Percentiles rank a stretch among this genome's conserved stretches.
These are phyloP conservation scores for Candida easanensis DNA, from an alignment of 805 yeast species.

Conservation along the genomic window DNA sequence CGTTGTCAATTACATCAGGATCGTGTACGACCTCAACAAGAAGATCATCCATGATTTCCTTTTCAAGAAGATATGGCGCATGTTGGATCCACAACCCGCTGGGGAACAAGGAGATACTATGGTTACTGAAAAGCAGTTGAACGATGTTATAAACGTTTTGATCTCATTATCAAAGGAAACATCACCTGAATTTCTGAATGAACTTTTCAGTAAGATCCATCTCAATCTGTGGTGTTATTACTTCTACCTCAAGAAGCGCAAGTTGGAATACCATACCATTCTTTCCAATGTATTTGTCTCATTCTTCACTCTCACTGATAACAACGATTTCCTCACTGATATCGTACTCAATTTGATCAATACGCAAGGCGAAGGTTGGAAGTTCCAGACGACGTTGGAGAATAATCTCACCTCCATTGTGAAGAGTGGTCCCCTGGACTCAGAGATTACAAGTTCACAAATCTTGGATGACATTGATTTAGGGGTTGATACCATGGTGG, in stretches of 20 bases:
- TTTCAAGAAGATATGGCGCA: constrained; percentile 46
- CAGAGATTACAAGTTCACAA: constrained; percentile 21
- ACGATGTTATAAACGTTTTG: constrained; percentile 64
- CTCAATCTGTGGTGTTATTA: constrained; percentile 37
- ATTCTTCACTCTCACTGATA: constrained; percentile 29
- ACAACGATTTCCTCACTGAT: constrained; percentile 25
- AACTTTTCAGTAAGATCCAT: constrained; percentile 30
- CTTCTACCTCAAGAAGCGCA: constrained; percentile 32
- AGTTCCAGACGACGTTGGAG: constrained; percentile 33
- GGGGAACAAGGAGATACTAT: constrained; percentile 30
- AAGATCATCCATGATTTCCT: constrained; percentile 58
- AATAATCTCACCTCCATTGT: constrained; percentile 34
- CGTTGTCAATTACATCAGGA: constrained; percentile 51
- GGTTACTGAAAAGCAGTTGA: constrained; percentile 47
- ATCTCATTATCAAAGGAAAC: constrained; percentile 54
- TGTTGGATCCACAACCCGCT: constrained; percentile 36
- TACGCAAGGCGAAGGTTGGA: constrained; percentile 35
- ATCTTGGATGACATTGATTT: constrained; percentile 44
- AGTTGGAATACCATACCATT: constrained; percentile 29
- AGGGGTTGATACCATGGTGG: constrained; percentile 39
- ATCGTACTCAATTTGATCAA: constrained; percentile 32
- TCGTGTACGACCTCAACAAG: constrained; percentile 48
- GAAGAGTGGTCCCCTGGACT: constrained; percentile 14
- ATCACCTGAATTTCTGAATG: constrained; percentile 32
- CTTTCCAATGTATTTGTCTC: constrained; percentile 33